These are phyloP conservation scores for Botrytis pseudocinerea DNA, from an alignment of 2,329 filamentous ascomycete genomes.

Conservation along the genomic window DNA sequence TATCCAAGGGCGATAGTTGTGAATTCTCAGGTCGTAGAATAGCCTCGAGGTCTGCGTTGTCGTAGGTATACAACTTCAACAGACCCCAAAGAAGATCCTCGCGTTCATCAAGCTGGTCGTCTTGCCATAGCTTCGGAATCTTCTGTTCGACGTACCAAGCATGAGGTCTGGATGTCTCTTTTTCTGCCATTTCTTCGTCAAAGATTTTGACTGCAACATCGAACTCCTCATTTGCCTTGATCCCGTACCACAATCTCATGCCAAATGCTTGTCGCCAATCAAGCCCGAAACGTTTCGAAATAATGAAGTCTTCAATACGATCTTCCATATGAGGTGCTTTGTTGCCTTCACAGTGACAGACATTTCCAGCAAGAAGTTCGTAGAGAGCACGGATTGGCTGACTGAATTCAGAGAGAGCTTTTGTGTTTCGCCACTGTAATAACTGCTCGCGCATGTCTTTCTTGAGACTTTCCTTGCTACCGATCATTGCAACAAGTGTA, in stretches of 20 bases:
- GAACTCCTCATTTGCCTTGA: conserved; percentile 66
- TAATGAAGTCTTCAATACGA: conserved; percentile 73
- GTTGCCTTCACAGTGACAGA: conserved; percentile 79
- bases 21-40: conserved; percentile 75
- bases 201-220: conserved; percentile 73
- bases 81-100: conserved; percentile 87
- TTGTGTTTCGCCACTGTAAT: conserved; percentile 78
- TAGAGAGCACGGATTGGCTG: conserved; percentile 85
- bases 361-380: conserved; percentile 83
- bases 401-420: conserved; percentile 83
- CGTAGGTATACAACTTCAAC: conserved; percentile 73
- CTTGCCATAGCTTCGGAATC: conserved; percentile 59
- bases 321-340: conserved; percentile 71
- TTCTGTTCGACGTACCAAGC: conserved; percentile 68
- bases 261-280: conserved; percentile 95
- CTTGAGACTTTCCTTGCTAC: conserved; percentile 66
- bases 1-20: conserved; percentile 71
- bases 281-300: conserved; percentile 79
- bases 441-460: conserved; percentile 79
- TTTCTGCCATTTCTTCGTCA: conserved; percentile 68
- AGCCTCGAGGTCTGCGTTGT: conserved; percentile 63
- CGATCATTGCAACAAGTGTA: conserved; percentile 80
- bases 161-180: conserved; percentile 68
- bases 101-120: conserved; percentile 56
- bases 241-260: conserved; percentile 86